Base-by-base conservation (phyloP, 1,284 basidiomycete species). In the Ceratobasidium sp. region DNA sequence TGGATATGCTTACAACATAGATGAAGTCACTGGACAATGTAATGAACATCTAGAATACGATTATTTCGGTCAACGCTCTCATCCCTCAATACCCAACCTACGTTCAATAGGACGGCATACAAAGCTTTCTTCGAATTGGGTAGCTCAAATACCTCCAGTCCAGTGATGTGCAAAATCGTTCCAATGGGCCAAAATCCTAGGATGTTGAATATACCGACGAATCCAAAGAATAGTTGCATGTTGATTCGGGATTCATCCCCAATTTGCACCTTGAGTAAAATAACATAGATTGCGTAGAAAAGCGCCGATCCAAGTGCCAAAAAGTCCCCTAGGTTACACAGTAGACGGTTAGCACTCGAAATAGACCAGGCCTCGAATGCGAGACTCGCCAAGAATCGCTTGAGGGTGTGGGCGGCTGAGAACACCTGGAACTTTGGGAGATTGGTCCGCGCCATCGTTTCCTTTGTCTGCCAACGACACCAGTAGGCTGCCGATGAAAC, bases 151-250 rank as follows among this genome's bases (percentile, higher is more conserved):
- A 79, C 76, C 77, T 99, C 97, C 29, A 87, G 77, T 0, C 89
- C 90, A 1, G 87, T 81, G 25, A 88, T 78, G 77, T 99, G 93
- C 34, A 99, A 84, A 22, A 96, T 68, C 17, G 95, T 75, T 2
- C 91, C 93, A 17, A 96, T 80, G 0, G 96, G 93, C 87, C 94
- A 93, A 62, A 90, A 88, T 17, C 82, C 80, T 8, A 93, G 73
- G 74, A 96, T 87, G 78, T 94, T 98, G 82, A 94, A 95, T 12
- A 94, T 81, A 7, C 95, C 95, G 31, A 97, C 94, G 75, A 94
- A 96, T 12, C 94, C 94, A 74, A 96, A 94, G 80, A 96, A 94
- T 15, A 96, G 82, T 74, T 93, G 92, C 92, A 96, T 95, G 77
- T 96, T 89, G 73, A 94, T 87, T 49, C 94, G 85, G 5, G 91